A percentile compares a stretch with the other conserved stretches of the same genome.
phyloP scores from a whole-genome alignment of 2,329 filamentous ascomycete species.

The Phoma sp. region DNA sequence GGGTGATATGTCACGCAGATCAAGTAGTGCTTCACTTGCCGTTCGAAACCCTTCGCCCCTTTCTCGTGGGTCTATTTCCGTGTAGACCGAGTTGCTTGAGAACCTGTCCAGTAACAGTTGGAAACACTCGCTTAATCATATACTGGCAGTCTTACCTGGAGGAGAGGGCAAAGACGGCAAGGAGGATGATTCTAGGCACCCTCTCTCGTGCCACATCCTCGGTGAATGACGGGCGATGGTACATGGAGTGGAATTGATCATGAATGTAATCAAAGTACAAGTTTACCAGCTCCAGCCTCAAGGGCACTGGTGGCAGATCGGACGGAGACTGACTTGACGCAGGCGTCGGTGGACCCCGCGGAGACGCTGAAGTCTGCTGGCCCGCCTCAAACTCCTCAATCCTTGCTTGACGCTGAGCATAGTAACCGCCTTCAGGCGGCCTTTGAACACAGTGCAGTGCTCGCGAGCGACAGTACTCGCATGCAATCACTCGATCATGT shows the following conservation, averaged over 20 bases:
- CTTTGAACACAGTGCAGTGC: constrained; percentile 28
- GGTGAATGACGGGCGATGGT: constrained; percentile 29
- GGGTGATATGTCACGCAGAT: constrained; percentile 25
- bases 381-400: constrained; percentile 16
- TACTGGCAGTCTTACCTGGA: constrained; percentile 14
- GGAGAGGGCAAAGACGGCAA: constrained; percentile 31
- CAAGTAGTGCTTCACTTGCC: constrained; percentile 27
- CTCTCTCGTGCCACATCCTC: constrained; percentile 24
- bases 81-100: constrained; percentile 22
- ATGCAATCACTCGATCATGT: constrained; percentile 18
- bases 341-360: neutral
- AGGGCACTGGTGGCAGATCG: constrained; percentile 22
- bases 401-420: constrained; percentile 29
- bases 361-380: constrained; percentile 12
- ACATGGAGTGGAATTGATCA: constrained; percentile 35
- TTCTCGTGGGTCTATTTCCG: constrained; percentile 22
- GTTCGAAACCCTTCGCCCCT: constrained; percentile 26
- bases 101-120: constrained; percentile 13
- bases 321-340: constrained; percentile 10
- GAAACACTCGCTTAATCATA: neutral
- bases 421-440: constrained; percentile 34
- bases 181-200: constrained; percentile 25
- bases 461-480: constrained; percentile 30
- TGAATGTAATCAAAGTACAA: constrained; percentile 37
- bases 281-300: constrained; percentile 25